These are phyloP conservation scores for Phialocephala sp. DNA, from an alignment of 2,329 filamentous ascomycete species.

Conservation along the genomic window DNA sequence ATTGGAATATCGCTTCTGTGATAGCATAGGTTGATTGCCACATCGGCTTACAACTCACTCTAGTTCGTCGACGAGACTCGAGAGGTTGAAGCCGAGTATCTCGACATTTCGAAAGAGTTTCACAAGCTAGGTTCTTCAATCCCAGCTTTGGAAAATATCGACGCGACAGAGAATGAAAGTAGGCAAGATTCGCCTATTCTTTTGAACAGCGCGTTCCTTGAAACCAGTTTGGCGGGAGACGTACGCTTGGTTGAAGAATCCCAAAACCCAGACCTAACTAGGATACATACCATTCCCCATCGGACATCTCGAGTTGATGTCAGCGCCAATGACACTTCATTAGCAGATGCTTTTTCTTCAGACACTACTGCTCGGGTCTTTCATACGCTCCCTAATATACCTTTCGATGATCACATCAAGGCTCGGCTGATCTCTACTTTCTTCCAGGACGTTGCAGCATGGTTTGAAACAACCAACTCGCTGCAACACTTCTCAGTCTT, in stretches of 20 bases:
- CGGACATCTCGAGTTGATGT: background rate
- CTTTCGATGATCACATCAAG: background rate
- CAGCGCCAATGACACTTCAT: background rate
- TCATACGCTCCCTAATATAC: background rate
- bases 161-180: background rate
- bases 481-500: background rate
- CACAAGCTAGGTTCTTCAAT: background rate
- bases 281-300: background rate
- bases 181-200: background rate
- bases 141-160: background rate
- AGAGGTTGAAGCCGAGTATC: background rate
- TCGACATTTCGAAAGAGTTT: background rate
- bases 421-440: background rate
- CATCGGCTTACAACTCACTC: background rate
- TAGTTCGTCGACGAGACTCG: background rate
- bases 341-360: background rate
- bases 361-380: background rate
- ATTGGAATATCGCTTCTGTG: background rate
- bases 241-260: background rate
- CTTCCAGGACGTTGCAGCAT: background rate
- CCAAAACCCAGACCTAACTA: background rate
- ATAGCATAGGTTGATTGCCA: background rate
- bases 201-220: background rate
- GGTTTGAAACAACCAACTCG: background rate
- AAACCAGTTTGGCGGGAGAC: background rate